Conservation (phyloP, 2,329 filamentous ascomycete species). For the Microsporum ferrugineum region DNA sequence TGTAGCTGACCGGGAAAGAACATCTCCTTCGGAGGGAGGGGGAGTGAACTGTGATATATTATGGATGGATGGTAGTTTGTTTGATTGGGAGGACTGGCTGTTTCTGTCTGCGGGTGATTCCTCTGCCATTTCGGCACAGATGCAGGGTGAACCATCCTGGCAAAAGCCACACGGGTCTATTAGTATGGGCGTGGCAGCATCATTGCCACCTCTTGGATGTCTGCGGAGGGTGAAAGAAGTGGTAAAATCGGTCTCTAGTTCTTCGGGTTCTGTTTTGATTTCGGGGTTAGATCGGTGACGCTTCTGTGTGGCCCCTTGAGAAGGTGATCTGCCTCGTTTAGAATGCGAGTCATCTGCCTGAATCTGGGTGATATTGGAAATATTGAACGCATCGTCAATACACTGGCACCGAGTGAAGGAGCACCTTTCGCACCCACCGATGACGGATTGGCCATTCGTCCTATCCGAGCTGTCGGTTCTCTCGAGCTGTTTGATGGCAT, state of each 20-base stretch:
- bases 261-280: conserved; percentile 36
- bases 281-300: conserved; percentile 42
- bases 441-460: conserved; percentile 23
- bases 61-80: conserved; percentile 36
- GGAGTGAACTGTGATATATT: conserved; percentile 41
- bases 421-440: conserved; percentile 55
- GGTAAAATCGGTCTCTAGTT: conserved; percentile 65
- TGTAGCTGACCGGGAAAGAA: conserved; percentile 38
- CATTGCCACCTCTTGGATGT: conserved; percentile 19
- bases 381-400: conserved; percentile 44
- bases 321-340: conserved; percentile 29
- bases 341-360: conserved; percentile 23
- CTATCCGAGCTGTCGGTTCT: conserved; percentile 10
- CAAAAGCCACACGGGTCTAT: conserved; percentile 73
- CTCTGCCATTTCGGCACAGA: conserved; percentile 58
- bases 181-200: conserved; percentile 30
- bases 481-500: conserved; percentile 29
- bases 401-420: conserved; percentile 53
- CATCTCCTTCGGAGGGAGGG: conserved; percentile 46
- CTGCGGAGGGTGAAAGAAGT: conserved; percentile 47
- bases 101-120: conserved; percentile 28
- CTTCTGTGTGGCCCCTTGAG: conserved; percentile 35
- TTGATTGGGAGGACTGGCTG: conserved; percentile 37
- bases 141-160: conserved; percentile 67
- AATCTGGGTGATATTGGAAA: conserved; percentile 30